Evolutionary conservation across 2,329 filamentous ascomycete genomes (phyloP), one percentile per base, ranked within the genome.

Genomic region (Ophiostoma quercus): DNA sequence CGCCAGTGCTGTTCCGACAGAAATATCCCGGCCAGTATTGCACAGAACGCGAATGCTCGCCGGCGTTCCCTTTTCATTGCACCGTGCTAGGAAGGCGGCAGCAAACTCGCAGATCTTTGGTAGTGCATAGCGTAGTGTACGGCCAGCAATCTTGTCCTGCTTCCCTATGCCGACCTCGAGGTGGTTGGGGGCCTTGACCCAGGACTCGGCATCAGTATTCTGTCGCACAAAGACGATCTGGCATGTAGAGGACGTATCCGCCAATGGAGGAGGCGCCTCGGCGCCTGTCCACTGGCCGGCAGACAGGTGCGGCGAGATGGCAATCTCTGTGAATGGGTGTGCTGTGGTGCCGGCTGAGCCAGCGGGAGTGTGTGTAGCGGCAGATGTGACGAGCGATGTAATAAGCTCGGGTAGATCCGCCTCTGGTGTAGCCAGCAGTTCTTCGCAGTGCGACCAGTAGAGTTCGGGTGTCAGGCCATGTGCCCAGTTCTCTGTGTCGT

Each of bases 401-500:
- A 90, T 87, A 9, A 85, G 74, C 1, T 75, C 81, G 0, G 84
- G 83, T 0, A 87, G 78, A 2, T 92, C 87, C 11, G 86, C 84
- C 75, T 97, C 94, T 0, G 84, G 76, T 0, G 89, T 85, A 0
- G 78, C 78, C 25, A 96, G 80, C 12, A 98, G 81, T 6, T 76
- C 54, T 0, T 85, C 81, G 60, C 81, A 82, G 74, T 97, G 83
- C 1, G 79, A 79, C 95, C 95, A 99, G 79, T 97, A 99, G 0
- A 94, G 73, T 0, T 81, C 77, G 0, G 94, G 87, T 0, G 91
- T 95, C 19, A 98, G 84, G 0, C 92, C 92, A 68, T 86, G 81
- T 1, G 93, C 90, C 95, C 95, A 99, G 74, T 92, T 92, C 82
- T 99, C 95, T 14, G 91, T 92, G 77, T 99, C 95, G 78, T 99